A percentile compares a stretch with the other conserved stretches of the same genome.
Conservation (phyloP, 2,329 filamentous ascomycete species). For the Metarhizium sp. region DNA sequence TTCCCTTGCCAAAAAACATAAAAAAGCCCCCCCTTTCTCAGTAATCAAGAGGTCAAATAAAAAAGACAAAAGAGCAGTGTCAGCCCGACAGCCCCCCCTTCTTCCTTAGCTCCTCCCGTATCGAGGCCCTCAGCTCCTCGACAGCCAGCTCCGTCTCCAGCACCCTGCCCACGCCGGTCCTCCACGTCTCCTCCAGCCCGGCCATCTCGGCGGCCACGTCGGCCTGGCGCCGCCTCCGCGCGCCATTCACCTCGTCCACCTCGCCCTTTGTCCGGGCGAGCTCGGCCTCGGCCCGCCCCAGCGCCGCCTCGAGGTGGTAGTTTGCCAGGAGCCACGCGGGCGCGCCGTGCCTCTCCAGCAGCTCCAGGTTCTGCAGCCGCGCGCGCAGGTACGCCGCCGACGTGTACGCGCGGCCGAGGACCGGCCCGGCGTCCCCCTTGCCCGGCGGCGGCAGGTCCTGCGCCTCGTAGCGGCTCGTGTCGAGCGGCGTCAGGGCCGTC, state of each 20-base stretch:
- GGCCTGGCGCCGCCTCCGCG: slow-evolving; percentile 61
- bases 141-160: slow-evolving; percentile 82
- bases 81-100: not conserved
- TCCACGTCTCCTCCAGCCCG: slow-evolving; percentile 71
- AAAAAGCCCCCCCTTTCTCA: too few relatives aligned
- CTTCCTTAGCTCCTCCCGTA: slow-evolving; percentile 51
- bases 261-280: slow-evolving; percentile 57
- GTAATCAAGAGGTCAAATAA: too few relatives aligned
- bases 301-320: slow-evolving; percentile 63
- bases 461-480: slow-evolving; percentile 75
- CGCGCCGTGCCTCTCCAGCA: slow-evolving; percentile 76
- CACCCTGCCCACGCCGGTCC: slow-evolving; percentile 64
- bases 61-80: too few relatives aligned
- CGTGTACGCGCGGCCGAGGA: slow-evolving; percentile 46
- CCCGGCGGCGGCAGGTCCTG: slow-evolving; percentile 35
- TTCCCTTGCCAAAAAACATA: too few relatives aligned
- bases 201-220: slow-evolving; percentile 63
- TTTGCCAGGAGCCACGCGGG: slow-evolving; percentile 90
- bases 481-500: slow-evolving; percentile 44
- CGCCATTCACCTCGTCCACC: slow-evolving; percentile 63
- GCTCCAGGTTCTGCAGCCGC: slow-evolving; percentile 48
- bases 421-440: slow-evolving; percentile 42
- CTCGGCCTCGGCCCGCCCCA: slow-evolving; percentile 60
- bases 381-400: slow-evolving; percentile 40
- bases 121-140: slow-evolving; percentile 58